Conservation (phyloP, 257 asterid species). For the Nicotiana paniculata region DNA sequence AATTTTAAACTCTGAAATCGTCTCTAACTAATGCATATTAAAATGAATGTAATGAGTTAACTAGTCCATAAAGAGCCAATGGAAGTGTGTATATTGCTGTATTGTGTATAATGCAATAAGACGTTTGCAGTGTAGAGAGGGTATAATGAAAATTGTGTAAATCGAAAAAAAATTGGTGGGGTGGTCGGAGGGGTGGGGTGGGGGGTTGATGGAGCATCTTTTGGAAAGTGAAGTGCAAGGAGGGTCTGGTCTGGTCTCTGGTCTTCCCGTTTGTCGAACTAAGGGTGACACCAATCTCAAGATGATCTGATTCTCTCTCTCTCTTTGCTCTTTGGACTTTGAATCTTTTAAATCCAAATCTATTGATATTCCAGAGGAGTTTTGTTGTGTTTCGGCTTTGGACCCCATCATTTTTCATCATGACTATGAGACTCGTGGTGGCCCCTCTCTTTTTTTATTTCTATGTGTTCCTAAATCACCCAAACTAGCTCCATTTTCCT, state of each 20-base stretch:
- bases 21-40: too few species aligned
- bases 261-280: constrained; percentile 67
- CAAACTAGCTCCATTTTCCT: not conserved
- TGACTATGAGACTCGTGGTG: constrained; percentile 4
- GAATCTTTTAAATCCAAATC: constrained; percentile 59
- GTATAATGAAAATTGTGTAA: constrained; percentile 13
- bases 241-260: constrained; percentile 17
- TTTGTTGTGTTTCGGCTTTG: constrained; percentile 14
- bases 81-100: not conserved
- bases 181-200: constrained; percentile 7
- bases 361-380: constrained; percentile 44
- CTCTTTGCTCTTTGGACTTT: constrained; percentile 9
- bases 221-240: constrained; percentile 50
- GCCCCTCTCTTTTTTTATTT: not conserved
- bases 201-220: constrained; percentile 49
- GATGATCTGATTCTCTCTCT: constrained; percentile 44
- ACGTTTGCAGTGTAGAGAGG: not conserved
- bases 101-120: not conserved
- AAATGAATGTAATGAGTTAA: not conserved
- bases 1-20: too few species aligned
- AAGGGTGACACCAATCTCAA: constrained; percentile 55
- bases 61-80: too few species aligned
- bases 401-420: constrained; percentile 14
- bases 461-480: not conserved
- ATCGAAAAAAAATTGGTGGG: constrained; percentile 17